Conservation (phyloP, 805 yeast species). For the Maudiozyma bulderi region DNA sequence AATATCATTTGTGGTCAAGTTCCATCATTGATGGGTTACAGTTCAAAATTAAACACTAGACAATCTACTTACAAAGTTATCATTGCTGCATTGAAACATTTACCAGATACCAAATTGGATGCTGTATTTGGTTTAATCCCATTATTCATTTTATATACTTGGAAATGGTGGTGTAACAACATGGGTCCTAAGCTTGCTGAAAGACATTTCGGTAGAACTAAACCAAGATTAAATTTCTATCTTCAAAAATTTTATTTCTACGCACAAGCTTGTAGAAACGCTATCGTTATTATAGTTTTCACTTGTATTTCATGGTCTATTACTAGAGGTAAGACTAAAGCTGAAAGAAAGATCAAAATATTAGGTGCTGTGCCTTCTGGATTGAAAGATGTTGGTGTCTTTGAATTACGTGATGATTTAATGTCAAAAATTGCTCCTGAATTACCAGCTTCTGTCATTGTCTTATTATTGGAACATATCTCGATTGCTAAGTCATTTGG, state of each 20-base stretch:
- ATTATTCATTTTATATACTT: slow-evolving; percentile 55
- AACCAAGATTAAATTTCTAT: slow-evolving; percentile 11
- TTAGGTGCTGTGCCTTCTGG: slow-evolving; percentile 81
- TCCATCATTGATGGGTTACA: slow-evolving; percentile 76
- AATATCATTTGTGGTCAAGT: slow-evolving; percentile 77
- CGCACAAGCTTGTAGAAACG: slow-evolving; percentile 67
- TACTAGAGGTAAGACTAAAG: slow-evolving; percentile 41
- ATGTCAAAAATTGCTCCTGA: slow-evolving; percentile 57
- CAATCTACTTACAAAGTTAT: slow-evolving; percentile 59
- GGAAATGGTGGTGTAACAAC: slow-evolving; percentile 55
- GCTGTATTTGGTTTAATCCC: slow-evolving; percentile 86
- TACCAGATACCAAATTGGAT: slow-evolving; percentile 59
- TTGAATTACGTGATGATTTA: slow-evolving; percentile 53
- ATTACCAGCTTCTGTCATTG: slow-evolving; percentile 76
- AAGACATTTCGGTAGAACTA: slow-evolving; percentile 30
- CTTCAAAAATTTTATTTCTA: slow-evolving; percentile 50
- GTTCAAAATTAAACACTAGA: slow-evolving; percentile 58
- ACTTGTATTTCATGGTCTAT: slow-evolving; percentile 77
- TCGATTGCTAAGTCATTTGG: slow-evolving; percentile 92
- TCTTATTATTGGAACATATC: slow-evolving; percentile 81
- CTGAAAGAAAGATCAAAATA: slow-evolving; percentile 37
- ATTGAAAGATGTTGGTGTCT: slow-evolving; percentile 63
- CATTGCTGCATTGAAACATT: slow-evolving; percentile 59
- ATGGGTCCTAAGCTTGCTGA: slow-evolving; percentile 53
- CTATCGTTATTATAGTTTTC: slow-evolving; percentile 69